A percentile compares a stretch with the other conserved stretches of the same genome.
These are phyloP conservation scores for Cercospora janseana DNA, from an alignment of 2,329 filamentous ascomycete species.

Conservation along the genomic window DNA sequence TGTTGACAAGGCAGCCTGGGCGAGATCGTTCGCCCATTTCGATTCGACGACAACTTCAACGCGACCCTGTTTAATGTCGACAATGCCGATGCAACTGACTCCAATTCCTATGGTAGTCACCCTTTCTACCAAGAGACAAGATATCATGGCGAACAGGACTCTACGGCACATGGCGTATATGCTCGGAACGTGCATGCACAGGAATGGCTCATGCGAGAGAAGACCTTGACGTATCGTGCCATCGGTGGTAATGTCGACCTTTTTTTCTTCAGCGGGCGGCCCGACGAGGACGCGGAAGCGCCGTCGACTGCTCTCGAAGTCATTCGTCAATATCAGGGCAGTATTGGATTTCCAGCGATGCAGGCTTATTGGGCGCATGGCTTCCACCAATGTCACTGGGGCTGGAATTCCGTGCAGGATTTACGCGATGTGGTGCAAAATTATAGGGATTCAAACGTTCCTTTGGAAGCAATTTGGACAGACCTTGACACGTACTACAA, in stretches of 20 bases:
- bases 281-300: conserved; percentile 29
- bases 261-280: conserved; percentile 68
- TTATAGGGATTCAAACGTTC: conserved; percentile 54
- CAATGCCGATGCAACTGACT: conserved; percentile 25
- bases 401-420: conserved; percentile 66
- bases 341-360: conserved; percentile 68
- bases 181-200: conserved; percentile 37
- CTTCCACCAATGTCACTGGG: conserved; percentile 69
- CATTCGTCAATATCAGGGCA: conserved; percentile 39
- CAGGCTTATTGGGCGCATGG: conserved; percentile 79
- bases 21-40: conserved; percentile 32
- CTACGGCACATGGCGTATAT: conserved; percentile 36
- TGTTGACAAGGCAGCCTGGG: conserved; percentile 2
- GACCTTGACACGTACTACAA: conserved; percentile 38
- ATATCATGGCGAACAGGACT: conserved; percentile 24
- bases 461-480: conserved; percentile 38
- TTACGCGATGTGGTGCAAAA: conserved; percentile 57
- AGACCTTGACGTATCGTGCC: conserved; percentile 33
- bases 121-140: conserved; percentile 38
- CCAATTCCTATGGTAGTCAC: conserved; percentile 35
- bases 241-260: conserved; percentile 57
- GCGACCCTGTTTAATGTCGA: conserved; percentile 36
- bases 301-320: conserved; percentile 30
- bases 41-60: conserved; percentile 33
- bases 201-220: conserved; percentile 34